Evolutionary conservation across 108 stramenopile genomes (phyloP), one percentile per base, ranked within the genome.

Genomic region (Parmales sp.): DNA sequence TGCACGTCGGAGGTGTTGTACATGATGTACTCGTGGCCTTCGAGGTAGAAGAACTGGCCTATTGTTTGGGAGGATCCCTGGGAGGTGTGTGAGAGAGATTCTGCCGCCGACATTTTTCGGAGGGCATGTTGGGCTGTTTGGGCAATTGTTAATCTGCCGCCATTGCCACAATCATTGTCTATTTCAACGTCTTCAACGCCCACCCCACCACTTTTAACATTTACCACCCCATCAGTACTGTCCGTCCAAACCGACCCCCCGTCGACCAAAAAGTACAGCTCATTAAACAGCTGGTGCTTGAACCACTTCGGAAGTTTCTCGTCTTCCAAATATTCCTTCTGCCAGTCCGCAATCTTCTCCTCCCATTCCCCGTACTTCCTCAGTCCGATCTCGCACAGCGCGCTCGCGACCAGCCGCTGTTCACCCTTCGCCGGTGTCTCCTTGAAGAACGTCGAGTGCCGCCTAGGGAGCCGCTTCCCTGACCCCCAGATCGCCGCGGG

Each of bases 1-100:
- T 77, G 76, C 9, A 77, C 76, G 38, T 77, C 76, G 28, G 63
- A 69, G 38, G 76, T 77, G 69, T 77, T 77, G 72, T 77, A 77
- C 76, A 77, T 77, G 1, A 72, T n/a, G 43, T 77, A 77, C 65
- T 77, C 76, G 39, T 72, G 76, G 36, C 76, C 76, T 44, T 76
- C 70, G 20, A 71, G 19, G 38, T 75, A 75, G n/a, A 75, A 37
- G 64, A 75, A 75, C 45, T 66, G 38, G 16, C 74, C 74, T 11
- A 75, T 64, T 18, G 36, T 11, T 0, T 19, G 4, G 19, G 64
- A 64, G 29, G 70, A 38, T 11, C 74, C 74, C 29, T 54, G 31
- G 9, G 49, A 51, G 18, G 70, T 28, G 29, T 64, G 39, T 0
- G 63, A 45, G n/a, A n/a, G n/a, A n/a, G n/a, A n/a, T n/a, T n/a